Evolutionary conservation across 2,329 filamentous ascomycete genomes (phyloP).

Genomic region (Beauveria medogensis): DNA sequence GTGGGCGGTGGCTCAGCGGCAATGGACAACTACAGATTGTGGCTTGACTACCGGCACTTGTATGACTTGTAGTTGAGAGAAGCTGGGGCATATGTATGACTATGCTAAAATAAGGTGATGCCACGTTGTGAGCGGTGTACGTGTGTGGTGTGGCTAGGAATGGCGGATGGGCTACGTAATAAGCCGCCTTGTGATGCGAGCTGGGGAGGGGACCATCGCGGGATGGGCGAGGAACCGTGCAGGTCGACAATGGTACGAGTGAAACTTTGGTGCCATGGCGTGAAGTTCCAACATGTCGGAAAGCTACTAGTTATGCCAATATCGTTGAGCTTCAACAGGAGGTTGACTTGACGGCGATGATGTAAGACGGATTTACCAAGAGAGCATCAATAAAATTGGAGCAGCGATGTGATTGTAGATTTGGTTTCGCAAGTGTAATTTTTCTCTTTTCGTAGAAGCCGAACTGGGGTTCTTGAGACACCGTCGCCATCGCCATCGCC

Average conservation of each 20-base stretch:
- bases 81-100: background rate
- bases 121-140: background rate
- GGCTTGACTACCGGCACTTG: constrained; percentile 1
- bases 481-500: background rate
- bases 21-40: background rate
- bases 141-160: background rate
- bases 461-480: background rate
- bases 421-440: background rate
- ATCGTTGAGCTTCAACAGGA: too few relatives aligned
- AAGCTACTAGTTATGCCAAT: too few relatives aligned
- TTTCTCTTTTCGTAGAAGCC: background rate
- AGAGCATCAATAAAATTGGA: too few relatives aligned
- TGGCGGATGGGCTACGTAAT: background rate
- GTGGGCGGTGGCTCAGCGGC: constrained; percentile 3
- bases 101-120: too few relatives aligned
- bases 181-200: background rate
- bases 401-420: background rate
- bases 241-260: background rate
- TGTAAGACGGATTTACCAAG: too few relatives aligned
- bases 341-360: too few relatives aligned
- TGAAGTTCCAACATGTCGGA: too few relatives aligned
- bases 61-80: too few relatives aligned
- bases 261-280: background rate
- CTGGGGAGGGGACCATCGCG: background rate
- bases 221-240: background rate